Base-by-base conservation (phyloP, 345 rosid species). In the Pelargonium nanum region DNA sequence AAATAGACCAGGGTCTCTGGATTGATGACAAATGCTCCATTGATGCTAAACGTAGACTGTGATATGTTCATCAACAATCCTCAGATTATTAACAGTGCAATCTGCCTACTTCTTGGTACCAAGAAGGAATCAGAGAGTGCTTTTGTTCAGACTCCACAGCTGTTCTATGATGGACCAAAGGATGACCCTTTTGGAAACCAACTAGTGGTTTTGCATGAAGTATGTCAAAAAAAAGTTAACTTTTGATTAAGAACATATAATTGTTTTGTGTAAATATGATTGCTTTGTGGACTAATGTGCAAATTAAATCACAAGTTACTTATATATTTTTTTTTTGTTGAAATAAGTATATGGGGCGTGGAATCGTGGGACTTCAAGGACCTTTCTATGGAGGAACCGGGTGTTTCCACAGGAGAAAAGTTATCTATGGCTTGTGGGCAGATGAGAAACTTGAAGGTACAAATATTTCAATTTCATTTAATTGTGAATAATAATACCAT, bases 31-130 rank as follows among this genome's bases (percentile, higher is more conserved):
- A 87, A 87, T 58, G 87, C 97, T 1, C 87, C 93, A 0, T 75
- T 73, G 77, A 83, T 88, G 81, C 62, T 88, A 51, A 91, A 88
- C 64, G 80, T 91, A 19, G 96, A 91, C 60, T 91, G 94, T 20
- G 94, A 88, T 57, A 85, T 82, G 87, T 85, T 55, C 55, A 86
- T 20, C 0, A 80, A 84, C 62, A 81, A 84, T 65, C 79, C 91
- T 2, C 59, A 77, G 12, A 70, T 78, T 53, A 57, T 83, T 59
- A 56, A 58, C 13, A 81, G 74, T 32, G 86, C 93, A 19, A 73
- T 78, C 77, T 87, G 89, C 60, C 53, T 75, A 10, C 69, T 84
- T 22, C 61, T 84, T 0, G 70, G 66, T 0, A 56, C 78, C 4
- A 19, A 34, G 6, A 58, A 55, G 0, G 73, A 64, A 63, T 55